Evolutionary conservation across 2,329 filamentous ascomycete genomes (phyloP).

Genomic region (Sporothrix curviconia): DNA sequence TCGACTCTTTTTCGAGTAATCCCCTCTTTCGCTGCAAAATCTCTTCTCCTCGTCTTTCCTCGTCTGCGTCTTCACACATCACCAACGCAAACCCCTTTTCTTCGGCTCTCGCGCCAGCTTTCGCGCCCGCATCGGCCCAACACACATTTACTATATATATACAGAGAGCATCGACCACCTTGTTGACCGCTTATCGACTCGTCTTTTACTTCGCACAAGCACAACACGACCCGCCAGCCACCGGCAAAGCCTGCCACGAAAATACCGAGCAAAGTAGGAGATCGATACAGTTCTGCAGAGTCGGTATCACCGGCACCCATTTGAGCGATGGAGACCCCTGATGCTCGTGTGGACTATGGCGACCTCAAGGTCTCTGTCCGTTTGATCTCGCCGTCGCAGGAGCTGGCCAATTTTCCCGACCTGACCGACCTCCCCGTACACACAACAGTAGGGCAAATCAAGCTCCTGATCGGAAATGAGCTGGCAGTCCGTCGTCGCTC

Average conservation of each 20-base stretch:
- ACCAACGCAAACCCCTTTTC: no score
- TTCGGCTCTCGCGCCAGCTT: no score
- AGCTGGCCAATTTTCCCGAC: constrained; percentile 12
- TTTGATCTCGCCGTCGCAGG: constrained; percentile 15
- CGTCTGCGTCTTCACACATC: not conserved
- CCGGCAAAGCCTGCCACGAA: no score
- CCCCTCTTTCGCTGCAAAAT: not conserved
- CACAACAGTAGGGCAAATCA: constrained; percentile 14
- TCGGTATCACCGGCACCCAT: not conserved
- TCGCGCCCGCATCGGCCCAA: no score
- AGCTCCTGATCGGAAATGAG: constrained; percentile 8
- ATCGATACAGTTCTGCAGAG: no score
- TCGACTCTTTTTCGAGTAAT: not conserved
- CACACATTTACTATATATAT: no score
- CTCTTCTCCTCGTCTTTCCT: not conserved
- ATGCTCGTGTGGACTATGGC: not conserved
- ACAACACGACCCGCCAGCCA: no score
- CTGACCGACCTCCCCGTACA: constrained; percentile 6
- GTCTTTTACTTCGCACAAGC: no score
- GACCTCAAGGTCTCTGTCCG: constrained; percentile 12
- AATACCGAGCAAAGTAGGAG: no score
- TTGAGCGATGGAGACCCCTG: not conserved
- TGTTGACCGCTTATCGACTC: no score
- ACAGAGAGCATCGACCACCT: no score
- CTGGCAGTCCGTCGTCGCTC: constrained; percentile 8